Evolutionary conservation across 1,139 yeast species (phyloP), one percentile per base, ranked within the genome.

Genomic region (Scheffersomyces insectosa): DNA sequence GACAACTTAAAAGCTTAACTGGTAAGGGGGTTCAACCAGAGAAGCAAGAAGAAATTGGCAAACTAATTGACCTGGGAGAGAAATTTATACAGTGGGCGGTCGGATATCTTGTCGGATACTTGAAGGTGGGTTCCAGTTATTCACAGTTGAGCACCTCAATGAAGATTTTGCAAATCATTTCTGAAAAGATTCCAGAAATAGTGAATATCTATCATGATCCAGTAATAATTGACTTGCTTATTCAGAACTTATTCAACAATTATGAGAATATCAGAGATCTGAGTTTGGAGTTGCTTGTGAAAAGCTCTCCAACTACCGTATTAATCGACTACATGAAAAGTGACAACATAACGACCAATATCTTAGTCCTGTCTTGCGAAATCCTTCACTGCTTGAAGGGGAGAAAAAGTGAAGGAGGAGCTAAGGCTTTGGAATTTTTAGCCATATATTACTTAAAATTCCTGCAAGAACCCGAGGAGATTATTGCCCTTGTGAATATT

Each of bases 341-440:
- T 33, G 42, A 20, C 34, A 12, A 34, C 6, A 30, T 38, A 10
- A 39, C 39, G n/a, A 38, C 41, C 5, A 38, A 39, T 28, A 32
- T 46, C 14, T 23, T 46, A 28, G 34, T 38, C 38, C 38, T 37
- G 16, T 37, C 85, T 0, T 50, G 75, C 20, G 48, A 56, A 0
- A 66, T 83, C 59, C 61, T 88, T 39, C 56, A 67, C 5, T 82
- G 81, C 40, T 68, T 80, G 51, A 79, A 82, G 38, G 95, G 91
- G 16, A 77, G 90, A 44, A 80, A 75, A 47, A 85, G 90, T 40
- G 97, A 91, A 49, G 85, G 91, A 23, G 97, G 95, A 8, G 91
- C 96, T 0, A 75, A 83, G 36, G 66, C 84, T 11, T 65, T 85
- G 34, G 80, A 78, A 51, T 74, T 85, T 47, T 48, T 78, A 38